Evolutionary conservation across 2,329 filamentous ascomycete species (phyloP).

Genomic region (Chrysoporthe puriensis): DNA sequence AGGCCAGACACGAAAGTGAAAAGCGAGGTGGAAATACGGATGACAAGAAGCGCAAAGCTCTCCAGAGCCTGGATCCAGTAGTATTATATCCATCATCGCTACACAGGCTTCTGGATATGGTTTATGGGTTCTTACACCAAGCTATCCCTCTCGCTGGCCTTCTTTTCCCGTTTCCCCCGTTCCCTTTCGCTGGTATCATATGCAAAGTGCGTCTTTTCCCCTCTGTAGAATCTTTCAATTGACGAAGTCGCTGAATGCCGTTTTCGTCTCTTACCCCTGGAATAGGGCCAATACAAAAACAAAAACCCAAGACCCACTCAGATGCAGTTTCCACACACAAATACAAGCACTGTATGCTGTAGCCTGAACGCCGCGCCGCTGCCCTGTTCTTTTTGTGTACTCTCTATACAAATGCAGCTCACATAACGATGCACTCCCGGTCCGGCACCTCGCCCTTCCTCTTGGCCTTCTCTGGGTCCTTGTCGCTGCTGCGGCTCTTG

Average conservation of each 20-base stretch:
- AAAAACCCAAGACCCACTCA: neutral
- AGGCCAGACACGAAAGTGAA: too few relatives aligned
- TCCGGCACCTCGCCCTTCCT: constrained; percentile 45
- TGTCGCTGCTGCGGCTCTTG: constrained; percentile 35
- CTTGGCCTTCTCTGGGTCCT: constrained; percentile 42
- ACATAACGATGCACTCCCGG: constrained; percentile 55
- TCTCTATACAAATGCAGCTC: constrained; percentile 16
- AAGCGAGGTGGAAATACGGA: too few relatives aligned
- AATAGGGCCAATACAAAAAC: neutral
- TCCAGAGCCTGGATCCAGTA: neutral
- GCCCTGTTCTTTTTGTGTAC: neutral
- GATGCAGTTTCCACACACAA: constrained; percentile 17
- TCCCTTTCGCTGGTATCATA: constrained; percentile 24
- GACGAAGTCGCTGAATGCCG: constrained; percentile 5
- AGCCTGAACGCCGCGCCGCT: constrained; percentile 21
- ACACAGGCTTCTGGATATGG: constrained; percentile 7
- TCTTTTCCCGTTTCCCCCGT: neutral
- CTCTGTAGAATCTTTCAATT: constrained; percentile 6
- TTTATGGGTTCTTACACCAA: neutral
- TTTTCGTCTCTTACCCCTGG: neutral
- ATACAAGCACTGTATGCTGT: constrained; percentile 11
- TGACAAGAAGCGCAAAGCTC: neutral
- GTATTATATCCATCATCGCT: neutral
- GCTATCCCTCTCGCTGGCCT: neutral
- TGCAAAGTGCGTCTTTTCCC: constrained; percentile 19